Evolutionary conservation across 345 rosid species (phyloP).

Genomic region (Erucastrum elatum): DNA sequence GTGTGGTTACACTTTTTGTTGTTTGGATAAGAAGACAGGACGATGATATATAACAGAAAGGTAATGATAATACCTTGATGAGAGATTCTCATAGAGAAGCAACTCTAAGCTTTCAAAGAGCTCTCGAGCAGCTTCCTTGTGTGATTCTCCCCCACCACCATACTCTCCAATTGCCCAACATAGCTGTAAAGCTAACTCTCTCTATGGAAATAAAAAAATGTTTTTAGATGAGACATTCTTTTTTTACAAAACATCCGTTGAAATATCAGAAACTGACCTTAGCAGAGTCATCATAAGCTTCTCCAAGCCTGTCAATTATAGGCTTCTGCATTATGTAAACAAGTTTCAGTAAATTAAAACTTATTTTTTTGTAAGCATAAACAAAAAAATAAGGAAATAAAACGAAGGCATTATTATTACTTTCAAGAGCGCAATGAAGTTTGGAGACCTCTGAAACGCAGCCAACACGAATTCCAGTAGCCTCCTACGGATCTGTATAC

Average conservation of each 20-base stretch:
- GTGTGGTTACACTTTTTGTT: too few species aligned
- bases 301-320: constrained; percentile 86
- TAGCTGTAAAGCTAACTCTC: constrained; percentile 84
- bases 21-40: not conserved
- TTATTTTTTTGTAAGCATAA: not conserved
- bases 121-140: constrained; percentile 93
- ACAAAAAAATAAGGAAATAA: not conserved
- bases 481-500: constrained; percentile 69
- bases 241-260: not conserved
- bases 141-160: constrained; percentile 86
- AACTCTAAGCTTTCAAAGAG: constrained; percentile 93
- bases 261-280: constrained; percentile 58
- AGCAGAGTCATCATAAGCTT: constrained; percentile 86
- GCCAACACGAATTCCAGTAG: constrained; percentile 86
- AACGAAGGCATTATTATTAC: constrained; percentile 41
- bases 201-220: constrained; percentile 39
- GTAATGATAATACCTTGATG: constrained; percentile 61
- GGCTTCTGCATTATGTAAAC: constrained; percentile 68
- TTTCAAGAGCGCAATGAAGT: constrained; percentile 76
- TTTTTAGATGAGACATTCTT: constrained; percentile 1
- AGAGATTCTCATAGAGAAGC: constrained; percentile 88
- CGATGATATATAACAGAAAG: not conserved
- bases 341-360: not conserved
- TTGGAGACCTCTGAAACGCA: constrained; percentile 85
- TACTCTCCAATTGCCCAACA: constrained; percentile 99